Percentiles rank a stretch among this genome's conserved stretches.
phyloP scores from a whole-genome alignment of 2,329 filamentous ascomycete species.

The Nothophoma quercina region DNA sequence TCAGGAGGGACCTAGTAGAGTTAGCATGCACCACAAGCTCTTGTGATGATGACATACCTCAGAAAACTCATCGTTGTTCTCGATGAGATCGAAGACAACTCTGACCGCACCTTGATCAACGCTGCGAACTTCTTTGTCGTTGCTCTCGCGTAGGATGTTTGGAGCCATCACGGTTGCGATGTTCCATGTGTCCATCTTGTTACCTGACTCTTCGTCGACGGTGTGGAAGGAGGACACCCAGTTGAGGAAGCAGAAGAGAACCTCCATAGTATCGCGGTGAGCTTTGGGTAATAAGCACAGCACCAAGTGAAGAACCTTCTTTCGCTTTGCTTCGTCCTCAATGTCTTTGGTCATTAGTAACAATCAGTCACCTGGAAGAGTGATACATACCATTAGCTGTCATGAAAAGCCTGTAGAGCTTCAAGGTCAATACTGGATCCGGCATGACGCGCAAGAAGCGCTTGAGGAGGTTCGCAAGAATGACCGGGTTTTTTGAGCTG shows the following conservation, averaged over 20 bases:
- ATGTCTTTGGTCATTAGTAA: conserved; percentile 64
- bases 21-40: background rate
- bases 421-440: conserved; percentile 93
- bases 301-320: conserved; percentile 85
- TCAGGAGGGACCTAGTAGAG: conserved; percentile 83
- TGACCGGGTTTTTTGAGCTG: conserved; percentile 87
- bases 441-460: conserved; percentile 94
- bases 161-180: conserved; percentile 96
- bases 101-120: conserved; percentile 94
- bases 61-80: conserved; percentile 95
- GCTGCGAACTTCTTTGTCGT: conserved; percentile 61
- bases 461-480: conserved; percentile 91
- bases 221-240: conserved; percentile 98
- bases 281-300: conserved; percentile 93
- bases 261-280: conserved; percentile 92
- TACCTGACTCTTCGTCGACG: conserved; percentile 94
- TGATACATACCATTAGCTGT: conserved; percentile 74
- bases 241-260: conserved; percentile 93
- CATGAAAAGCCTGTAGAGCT: conserved; percentile 90
- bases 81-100: conserved; percentile 88
- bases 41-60: conserved; percentile 70
- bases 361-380: background rate
- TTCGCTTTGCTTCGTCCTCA: conserved; percentile 78
- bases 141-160: conserved; percentile 83
- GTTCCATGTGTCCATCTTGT: conserved; percentile 99